phyloP scores from a whole-genome alignment of 352 stramenopile genomes.

The Pilasporangium apinafurcum region DNA sequence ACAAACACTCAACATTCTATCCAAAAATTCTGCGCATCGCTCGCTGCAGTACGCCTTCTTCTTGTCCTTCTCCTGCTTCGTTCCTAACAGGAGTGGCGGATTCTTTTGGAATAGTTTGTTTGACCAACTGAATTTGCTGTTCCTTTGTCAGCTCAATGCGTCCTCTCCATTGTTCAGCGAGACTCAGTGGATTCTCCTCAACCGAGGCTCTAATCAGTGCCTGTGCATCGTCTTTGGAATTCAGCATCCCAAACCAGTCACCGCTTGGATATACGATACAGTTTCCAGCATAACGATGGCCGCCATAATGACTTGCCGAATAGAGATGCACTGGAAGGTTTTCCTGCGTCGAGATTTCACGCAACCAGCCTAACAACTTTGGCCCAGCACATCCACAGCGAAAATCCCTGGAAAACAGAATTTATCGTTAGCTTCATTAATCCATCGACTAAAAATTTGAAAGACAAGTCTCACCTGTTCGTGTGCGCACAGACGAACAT shows the following conservation, averaged over 20 bases:
- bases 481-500: constrained; percentile 69
- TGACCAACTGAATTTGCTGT: constrained; percentile 43
- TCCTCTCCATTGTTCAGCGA: constrained; percentile 56
- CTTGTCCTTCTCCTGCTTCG: too few relatives aligned
- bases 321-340: constrained; percentile 38
- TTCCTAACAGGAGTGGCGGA: too few relatives aligned
- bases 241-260: constrained; percentile 74
- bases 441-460: constrained; percentile 5
- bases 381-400: constrained; percentile 69
- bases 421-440: too few relatives aligned
- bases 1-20: too few relatives aligned
- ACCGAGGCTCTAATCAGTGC: constrained; percentile 32
- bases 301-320: constrained; percentile 62
- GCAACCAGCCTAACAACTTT: constrained; percentile 58
- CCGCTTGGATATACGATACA: constrained; percentile 70
- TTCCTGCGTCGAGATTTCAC: constrained; percentile 21
- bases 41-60: too few relatives aligned
- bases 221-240: constrained; percentile 39
- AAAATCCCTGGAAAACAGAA: constrained; percentile 59
- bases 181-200: constrained; percentile 28
- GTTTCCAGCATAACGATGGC: constrained; percentile 65
- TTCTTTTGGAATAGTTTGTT: constrained; percentile 15
- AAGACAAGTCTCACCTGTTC: constrained; percentile 15
- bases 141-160: constrained; percentile 44
- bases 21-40: too few relatives aligned